Conservation (phyloP, 345 rosid genomes). For the Odontarrhena argentea region DNA sequence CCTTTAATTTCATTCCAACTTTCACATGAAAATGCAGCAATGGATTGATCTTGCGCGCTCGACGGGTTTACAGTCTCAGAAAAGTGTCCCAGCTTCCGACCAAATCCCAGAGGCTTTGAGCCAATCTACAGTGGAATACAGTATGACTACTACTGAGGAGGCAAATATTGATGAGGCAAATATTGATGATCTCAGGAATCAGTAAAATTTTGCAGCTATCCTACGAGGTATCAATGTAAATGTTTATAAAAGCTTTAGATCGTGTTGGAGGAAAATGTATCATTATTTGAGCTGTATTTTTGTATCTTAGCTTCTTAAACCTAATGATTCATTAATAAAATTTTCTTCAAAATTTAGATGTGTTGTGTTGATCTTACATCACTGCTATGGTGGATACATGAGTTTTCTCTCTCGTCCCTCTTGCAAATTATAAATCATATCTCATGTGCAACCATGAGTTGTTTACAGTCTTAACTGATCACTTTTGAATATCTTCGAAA, state of each 20-base stretch:
- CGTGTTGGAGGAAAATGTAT: conserved; percentile 24
- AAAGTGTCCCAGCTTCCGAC: conserved; percentile 45
- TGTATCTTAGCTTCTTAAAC: conserved; percentile 24
- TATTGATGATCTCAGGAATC: conserved; percentile 60
- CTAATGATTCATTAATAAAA: conserved; percentile 24
- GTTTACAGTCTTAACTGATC: neutral
- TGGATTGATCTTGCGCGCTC: conserved; percentile 93
- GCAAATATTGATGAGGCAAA: conserved; percentile 58
- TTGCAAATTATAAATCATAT: neutral
- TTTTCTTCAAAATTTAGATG: neutral
- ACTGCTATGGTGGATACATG: conserved; percentile 1
- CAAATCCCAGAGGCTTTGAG: conserved; percentile 48
- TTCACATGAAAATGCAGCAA: conserved; percentile 60
- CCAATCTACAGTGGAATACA: conserved; percentile 53
- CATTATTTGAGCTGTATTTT: conserved; percentile 27
- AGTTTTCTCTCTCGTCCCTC: conserved; percentile 2
- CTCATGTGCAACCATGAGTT: neutral
- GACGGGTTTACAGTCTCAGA: conserved; percentile 75
- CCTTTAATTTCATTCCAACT: neutral
- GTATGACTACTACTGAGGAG: conserved; percentile 50
- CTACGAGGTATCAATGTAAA: conserved; percentile 21
- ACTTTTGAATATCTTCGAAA: neutral
- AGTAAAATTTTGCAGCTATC: conserved; percentile 45
- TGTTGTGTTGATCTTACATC: conserved; percentile 7
- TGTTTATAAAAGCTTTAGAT: conserved; percentile 32